Evolutionary conservation across 352 stramenopile genomes (phyloP).

Genomic region (Phytopythium sindhum): DNA sequence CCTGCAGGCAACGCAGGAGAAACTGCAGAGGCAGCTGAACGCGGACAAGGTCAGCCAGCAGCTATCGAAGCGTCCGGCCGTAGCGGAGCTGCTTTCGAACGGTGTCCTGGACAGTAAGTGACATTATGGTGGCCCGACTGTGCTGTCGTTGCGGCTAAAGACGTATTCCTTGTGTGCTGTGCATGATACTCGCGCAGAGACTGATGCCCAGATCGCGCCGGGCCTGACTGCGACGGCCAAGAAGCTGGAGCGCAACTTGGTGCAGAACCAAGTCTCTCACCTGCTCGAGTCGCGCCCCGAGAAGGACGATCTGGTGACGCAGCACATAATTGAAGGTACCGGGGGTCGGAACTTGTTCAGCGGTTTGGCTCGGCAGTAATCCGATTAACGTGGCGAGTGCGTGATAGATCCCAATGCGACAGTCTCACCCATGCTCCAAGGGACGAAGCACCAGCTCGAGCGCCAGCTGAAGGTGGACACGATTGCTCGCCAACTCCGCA

Average conservation of each 20-base stretch:
- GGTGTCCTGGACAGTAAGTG: conserved; percentile 54
- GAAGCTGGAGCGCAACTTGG: conserved; percentile 71
- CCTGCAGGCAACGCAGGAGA: conserved; percentile 77
- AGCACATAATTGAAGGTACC: conserved; percentile 68
- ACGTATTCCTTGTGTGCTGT: not conserved
- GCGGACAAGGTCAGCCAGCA: conserved; percentile 70
- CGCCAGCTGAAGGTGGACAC: conserved; percentile 69
- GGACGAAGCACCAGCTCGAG: conserved; percentile 67
- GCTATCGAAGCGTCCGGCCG: conserved; percentile 66
- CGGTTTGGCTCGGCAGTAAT: not conserved
- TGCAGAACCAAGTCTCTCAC: conserved; percentile 80
- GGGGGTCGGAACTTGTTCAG: not conserved
- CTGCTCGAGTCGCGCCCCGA: conserved; percentile 74
- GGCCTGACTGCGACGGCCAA: conserved; percentile 71
- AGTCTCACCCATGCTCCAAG: conserved; percentile 66
- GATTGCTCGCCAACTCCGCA: conserved; percentile 61
- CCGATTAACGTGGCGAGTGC: conserved; percentile 1
- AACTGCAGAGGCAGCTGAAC: conserved; percentile 70
- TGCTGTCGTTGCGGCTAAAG: not conserved
- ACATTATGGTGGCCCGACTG: not conserved
- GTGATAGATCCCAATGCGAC: conserved; percentile 30
- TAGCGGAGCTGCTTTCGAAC: conserved; percentile 51
- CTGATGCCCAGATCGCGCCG: conserved; percentile 50
- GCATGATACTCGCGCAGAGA: conserved; percentile 20
- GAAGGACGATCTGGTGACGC: conserved; percentile 73